Percentiles rank a stretch among this genome's conserved stretches.
Evolutionary conservation across 2,329 filamentous ascomycete species (phyloP).

Genomic region (Pleurostoma richardsiae): DNA sequence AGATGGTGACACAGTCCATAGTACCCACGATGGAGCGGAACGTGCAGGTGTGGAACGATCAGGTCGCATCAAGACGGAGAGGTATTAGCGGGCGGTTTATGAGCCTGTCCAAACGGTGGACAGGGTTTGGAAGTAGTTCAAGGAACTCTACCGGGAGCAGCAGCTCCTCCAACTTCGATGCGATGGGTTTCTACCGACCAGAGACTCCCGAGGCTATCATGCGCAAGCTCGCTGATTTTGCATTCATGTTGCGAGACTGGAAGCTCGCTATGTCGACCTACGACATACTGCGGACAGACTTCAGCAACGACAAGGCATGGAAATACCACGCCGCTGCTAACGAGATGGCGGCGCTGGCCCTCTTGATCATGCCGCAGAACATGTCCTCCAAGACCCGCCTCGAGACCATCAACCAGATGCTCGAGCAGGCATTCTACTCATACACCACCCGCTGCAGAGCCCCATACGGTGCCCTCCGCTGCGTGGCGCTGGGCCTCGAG

Average conservation of each 20-base stretch:
- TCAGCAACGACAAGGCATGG: slow-evolving; percentile 95
- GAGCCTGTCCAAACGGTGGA: slow-evolving; percentile 86
- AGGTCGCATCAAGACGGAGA: slow-evolving; percentile 83
- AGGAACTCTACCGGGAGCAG: slow-evolving; percentile 53
- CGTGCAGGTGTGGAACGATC: slow-evolving; percentile 91
- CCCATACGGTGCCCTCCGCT: slow-evolving; percentile 75
- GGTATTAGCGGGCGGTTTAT: slow-evolving; percentile 92
- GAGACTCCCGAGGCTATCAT: slow-evolving; percentile 85
- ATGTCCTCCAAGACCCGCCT: slow-evolving; percentile 70
- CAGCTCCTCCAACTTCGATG: slow-evolving; percentile 69
- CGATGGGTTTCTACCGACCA: slow-evolving; percentile 74
- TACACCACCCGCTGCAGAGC: slow-evolving; percentile 81
- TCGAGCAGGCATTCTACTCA: slow-evolving; percentile 88
- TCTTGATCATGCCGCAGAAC: slow-evolving; percentile 70
- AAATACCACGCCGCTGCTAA: slow-evolving; percentile 88
- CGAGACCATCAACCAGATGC: slow-evolving; percentile 78
- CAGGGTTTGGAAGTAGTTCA: slow-evolving; percentile 68
- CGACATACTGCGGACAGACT: slow-evolving; percentile 83
- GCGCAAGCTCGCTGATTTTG: slow-evolving; percentile 89
- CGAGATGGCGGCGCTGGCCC: slow-evolving; percentile 88
- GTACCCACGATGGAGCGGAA: slow-evolving; percentile 94
- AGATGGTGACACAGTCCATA: slow-evolving; percentile 92
- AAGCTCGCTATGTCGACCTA: slow-evolving; percentile 90
- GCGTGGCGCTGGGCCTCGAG: slow-evolving; percentile 70
- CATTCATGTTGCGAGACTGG: slow-evolving; percentile 96